A percentile compares a stretch with the other conserved stretches of the same genome.
Evolutionary conservation across 108 stramenopile genomes (phyloP).

Genomic region (Nannochloropsis oceanica): DNA sequence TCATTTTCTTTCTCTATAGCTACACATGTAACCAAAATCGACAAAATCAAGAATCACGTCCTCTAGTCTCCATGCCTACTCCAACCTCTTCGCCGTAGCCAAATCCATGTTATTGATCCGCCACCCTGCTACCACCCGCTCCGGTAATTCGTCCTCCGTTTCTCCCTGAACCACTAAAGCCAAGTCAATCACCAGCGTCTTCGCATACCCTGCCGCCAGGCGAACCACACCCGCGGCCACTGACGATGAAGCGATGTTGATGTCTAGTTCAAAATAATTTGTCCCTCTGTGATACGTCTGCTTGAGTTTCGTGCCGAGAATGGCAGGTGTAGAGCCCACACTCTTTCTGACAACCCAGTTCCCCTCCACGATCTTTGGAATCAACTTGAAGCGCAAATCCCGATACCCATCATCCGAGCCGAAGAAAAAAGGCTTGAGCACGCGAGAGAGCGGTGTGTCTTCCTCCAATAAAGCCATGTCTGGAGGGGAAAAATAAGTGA

Average conservation of each 20-base stretch:
- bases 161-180: conserved; percentile 73
- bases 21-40: no score
- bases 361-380: conserved; percentile 70
- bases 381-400: conserved; percentile 75
- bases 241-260: conserved; percentile 54
- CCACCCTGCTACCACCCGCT: conserved; percentile 56
- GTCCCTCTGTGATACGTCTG: conserved; percentile 54
- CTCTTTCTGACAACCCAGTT: conserved; percentile 79
- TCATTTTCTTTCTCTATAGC: no score
- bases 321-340: conserved; percentile 72
- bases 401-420: conserved; percentile 43
- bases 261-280: conserved; percentile 70
- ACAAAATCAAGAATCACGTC: neutral
- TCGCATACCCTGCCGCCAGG: conserved; percentile 61
- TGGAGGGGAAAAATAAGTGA: conserved; percentile 26
- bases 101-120: conserved; percentile 23
- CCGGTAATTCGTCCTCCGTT: conserved; percentile 60
- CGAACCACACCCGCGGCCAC: conserved; percentile 65
- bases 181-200: conserved; percentile 74
- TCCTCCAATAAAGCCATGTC: neutral
- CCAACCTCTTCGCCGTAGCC: conserved; percentile 5
- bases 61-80: neutral
- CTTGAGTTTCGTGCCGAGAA: conserved; percentile 80
- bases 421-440: conserved; percentile 30
- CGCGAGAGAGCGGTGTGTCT: conserved; percentile 31